Evolutionary conservation across 768 basidiomycete genomes (phyloP).

Genomic region (Russula griseocarnosa): DNA sequence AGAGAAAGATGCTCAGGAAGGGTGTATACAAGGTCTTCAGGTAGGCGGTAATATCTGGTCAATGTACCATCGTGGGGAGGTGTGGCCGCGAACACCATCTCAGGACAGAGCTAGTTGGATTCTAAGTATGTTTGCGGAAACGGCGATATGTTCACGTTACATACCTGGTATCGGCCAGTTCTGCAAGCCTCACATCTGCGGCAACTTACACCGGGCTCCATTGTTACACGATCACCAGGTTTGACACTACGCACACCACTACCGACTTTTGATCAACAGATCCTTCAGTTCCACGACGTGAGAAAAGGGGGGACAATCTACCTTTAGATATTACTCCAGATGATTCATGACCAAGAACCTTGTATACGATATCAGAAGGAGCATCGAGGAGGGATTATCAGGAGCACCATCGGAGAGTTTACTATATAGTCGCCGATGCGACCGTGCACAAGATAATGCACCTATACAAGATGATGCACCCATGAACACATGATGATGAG

Average conservation of each 20-base stretch:
- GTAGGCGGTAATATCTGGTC: constrained; percentile 78
- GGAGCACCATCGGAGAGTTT: constrained; percentile 66
- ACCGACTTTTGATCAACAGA: constrained; percentile 50
- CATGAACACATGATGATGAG: constrained; percentile 22
- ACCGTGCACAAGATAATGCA: constrained; percentile 76
- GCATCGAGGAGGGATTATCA: constrained; percentile 9
- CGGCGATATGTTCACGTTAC: constrained; percentile 22
- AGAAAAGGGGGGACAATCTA: constrained; percentile 28
- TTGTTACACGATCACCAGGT: constrained; percentile 81
- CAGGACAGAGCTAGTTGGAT: constrained; percentile 63
- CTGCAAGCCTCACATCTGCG: constrained; percentile 82
- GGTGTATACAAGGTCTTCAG: constrained; percentile 77
- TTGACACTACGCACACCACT: constrained; percentile 70
- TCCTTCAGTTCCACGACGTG: neutral
- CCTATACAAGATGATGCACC: constrained; percentile 39
- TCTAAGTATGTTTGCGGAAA: neutral
- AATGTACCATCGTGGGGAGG: constrained; percentile 93
- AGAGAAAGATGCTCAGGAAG: constrained; percentile 81
- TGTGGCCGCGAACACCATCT: constrained; percentile 87
- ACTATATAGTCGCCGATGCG: constrained; percentile 79
- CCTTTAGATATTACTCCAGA: constrained; percentile 73
- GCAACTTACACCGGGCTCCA: constrained; percentile 90
- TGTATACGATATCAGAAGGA: constrained; percentile 2
- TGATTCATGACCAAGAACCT: constrained; percentile 95
- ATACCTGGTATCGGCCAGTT: constrained; percentile 74